These are phyloP conservation scores for Telfairia occidentalis DNA, from an alignment of 331 rosid species.

Conservation along the genomic window DNA sequence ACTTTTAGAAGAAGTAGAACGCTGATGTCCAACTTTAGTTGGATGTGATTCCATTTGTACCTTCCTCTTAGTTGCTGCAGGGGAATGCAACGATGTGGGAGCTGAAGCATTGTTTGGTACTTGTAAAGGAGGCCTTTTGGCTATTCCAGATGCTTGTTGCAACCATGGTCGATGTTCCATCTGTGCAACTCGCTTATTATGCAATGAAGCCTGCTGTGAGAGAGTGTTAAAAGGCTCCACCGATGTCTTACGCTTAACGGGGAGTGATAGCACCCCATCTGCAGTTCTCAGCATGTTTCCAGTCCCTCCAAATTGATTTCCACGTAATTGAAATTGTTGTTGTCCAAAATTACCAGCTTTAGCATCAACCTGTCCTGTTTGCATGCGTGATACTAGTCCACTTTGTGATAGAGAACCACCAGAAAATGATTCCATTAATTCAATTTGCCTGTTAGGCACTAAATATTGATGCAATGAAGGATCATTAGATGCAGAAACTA, in stretches of 20 bases:
- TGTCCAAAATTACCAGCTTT: constrained; percentile 19
- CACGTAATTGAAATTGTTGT: constrained; percentile 19
- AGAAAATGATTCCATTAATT: constrained; percentile 26
- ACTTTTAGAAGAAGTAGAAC: constrained; percentile 37
- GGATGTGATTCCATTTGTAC: constrained; percentile 43
- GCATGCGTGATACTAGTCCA: constrained; percentile 23
- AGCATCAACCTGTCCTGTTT: constrained; percentile 29
- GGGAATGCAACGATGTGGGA: constrained; percentile 28
- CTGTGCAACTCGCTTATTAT: constrained; percentile 43
- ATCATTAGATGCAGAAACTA: constrained; percentile 32
- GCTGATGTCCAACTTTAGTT: constrained; percentile 43
- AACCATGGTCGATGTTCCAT: constrained; percentile 67
- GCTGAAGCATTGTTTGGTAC: constrained; percentile 28
- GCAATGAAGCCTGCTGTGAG: constrained; percentile 20
- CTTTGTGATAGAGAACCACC: constrained; percentile 35
- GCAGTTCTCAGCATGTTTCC: constrained; percentile 19
- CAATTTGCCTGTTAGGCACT: constrained; percentile 24
- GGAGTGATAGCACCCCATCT: constrained; percentile 29
- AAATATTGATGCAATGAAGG: constrained; percentile 31
- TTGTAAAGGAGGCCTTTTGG: constrained; percentile 28
- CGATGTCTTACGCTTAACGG: constrained; percentile 60
- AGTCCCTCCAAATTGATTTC: constrained; percentile 29
- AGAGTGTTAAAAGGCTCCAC: constrained; percentile 25
- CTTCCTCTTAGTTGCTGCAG: constrained; percentile 41
- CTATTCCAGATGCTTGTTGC: constrained; percentile 42